Evolutionary conservation across 768 basidiomycete species (phyloP).

Genomic region (Postia placenta): DNA sequence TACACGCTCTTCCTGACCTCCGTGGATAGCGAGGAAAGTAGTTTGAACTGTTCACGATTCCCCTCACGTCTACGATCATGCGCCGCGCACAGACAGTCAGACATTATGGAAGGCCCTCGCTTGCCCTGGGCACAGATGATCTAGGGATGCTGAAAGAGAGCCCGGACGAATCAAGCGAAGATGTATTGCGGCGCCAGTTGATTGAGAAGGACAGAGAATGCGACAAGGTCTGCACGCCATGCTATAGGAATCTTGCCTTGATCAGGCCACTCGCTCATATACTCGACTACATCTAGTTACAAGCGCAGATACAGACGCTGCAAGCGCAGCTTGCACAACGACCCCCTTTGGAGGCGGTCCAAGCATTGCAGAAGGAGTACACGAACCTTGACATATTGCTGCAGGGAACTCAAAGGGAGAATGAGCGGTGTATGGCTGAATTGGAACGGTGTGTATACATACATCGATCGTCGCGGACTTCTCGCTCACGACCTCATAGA

Average conservation of each 20-base stretch:
- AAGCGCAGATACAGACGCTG: constrained; percentile 53
- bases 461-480: neutral
- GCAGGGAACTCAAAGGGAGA: constrained; percentile 79
- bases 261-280: neutral
- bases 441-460: constrained; percentile 50
- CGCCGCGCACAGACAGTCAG: constrained; percentile 62
- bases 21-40: no score
- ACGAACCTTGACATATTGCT: constrained; percentile 70
- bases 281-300: constrained; percentile 33
- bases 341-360: constrained; percentile 62
- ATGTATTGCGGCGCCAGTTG: constrained; percentile 55
- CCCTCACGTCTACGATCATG: constrained; percentile 31
- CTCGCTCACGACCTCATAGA: constrained; percentile 24
- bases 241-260: neutral
- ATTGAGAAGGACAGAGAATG: constrained; percentile 65
- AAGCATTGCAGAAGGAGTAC: constrained; percentile 65
- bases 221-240: constrained; percentile 46
- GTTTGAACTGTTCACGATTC: no score
- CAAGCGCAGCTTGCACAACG: constrained; percentile 61
- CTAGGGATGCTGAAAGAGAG: constrained; percentile 54
- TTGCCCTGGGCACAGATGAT: constrained; percentile 46
- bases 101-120: constrained; percentile 46
- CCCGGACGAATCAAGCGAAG: constrained; percentile 50
- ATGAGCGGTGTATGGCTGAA: constrained; percentile 79
- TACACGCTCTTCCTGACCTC: neutral